Evolutionary conservation across 23 red algal genomes (phyloP).

Genomic region (Cyanidioschyzon merolae): DNA sequence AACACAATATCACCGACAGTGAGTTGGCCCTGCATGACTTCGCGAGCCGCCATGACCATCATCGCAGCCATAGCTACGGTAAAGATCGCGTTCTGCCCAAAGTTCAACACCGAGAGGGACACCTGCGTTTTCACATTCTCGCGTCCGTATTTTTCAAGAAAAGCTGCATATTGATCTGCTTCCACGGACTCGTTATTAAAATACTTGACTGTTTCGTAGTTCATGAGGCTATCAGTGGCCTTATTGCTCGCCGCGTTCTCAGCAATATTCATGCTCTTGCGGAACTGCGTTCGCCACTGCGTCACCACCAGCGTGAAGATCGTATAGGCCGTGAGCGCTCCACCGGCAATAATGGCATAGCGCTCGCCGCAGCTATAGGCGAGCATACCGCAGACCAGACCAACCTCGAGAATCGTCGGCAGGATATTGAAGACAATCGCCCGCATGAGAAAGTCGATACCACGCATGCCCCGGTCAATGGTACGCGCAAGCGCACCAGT

Average conservation of each 20-base stretch:
- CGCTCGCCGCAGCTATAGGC: constrained; percentile 38
- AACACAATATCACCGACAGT: constrained; percentile 96
- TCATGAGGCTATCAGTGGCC: constrained; percentile 81
- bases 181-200: constrained; percentile 91
- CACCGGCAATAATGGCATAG: constrained; percentile 53
- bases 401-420: constrained; percentile 73
- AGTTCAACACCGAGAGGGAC: constrained; percentile 76
- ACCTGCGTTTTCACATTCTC: constrained; percentile 81
- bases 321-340: constrained; percentile 55
- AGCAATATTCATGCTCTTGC: constrained; percentile 90
- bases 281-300: constrained; percentile 79
- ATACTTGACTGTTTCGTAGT: constrained; percentile 98
- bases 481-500: constrained; percentile 71
- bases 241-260: constrained; percentile 70
- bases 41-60: constrained; percentile 83
- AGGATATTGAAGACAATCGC: constrained; percentile 94
- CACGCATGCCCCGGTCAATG: constrained; percentile 89
- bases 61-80: constrained; percentile 70
- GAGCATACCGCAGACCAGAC: constrained; percentile 68
- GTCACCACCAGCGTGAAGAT: constrained; percentile 79
- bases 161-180: constrained; percentile 64
- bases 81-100: constrained; percentile 96
- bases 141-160: constrained; percentile 63
- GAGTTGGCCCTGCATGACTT: constrained; percentile 50
- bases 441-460: constrained; percentile 90